phyloP scores from a whole-genome alignment of 208 protist species.

The Entamoeba histolytica region DNA sequence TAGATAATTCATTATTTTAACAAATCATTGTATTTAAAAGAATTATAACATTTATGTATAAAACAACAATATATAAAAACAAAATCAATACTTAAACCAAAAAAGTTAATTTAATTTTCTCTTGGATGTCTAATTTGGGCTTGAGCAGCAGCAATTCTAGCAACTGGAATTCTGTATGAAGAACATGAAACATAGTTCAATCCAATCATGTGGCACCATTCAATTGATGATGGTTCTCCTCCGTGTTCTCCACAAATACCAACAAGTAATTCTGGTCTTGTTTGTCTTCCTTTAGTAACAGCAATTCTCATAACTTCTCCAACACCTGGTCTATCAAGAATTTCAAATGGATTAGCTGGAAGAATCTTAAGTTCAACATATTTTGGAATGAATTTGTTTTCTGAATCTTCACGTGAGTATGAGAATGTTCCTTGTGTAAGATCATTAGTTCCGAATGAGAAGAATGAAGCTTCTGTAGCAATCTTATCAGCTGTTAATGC shows the following conservation, averaged over 20 bases:
- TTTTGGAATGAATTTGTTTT: slow-evolving; percentile 54
- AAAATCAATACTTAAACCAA: too few species aligned
- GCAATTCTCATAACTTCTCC: slow-evolving; percentile 60
- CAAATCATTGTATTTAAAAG: too few species aligned
- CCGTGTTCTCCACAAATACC: slow-evolving; percentile 77
- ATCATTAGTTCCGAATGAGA: slow-evolving; percentile 81
- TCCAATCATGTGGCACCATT: slow-evolving; percentile 61
- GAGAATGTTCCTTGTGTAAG: slow-evolving; percentile 77
- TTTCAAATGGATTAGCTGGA: slow-evolving; percentile 66
- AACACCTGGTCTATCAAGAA: slow-evolving; percentile 63
- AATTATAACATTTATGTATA: too few species aligned
- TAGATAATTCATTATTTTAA: too few species aligned
- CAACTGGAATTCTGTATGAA: slow-evolving; percentile 68
- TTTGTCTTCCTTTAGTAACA: slow-evolving; percentile 49
- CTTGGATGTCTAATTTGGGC: slow-evolving; percentile 24
- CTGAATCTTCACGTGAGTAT: slow-evolving; percentile 73
- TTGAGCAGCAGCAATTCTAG: slow-evolving; percentile 65
- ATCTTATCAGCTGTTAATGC: slow-evolving; percentile 45
- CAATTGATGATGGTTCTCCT: slow-evolving; percentile 62
- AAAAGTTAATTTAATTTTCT: too few species aligned
- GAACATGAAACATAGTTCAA: slow-evolving; percentile 75
- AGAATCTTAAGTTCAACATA: slow-evolving; percentile 67
- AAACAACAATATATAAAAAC: too few species aligned
- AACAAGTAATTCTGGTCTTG: slow-evolving; percentile 53
- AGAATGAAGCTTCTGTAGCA: slow-evolving; percentile 65